Evolutionary conservation across 345 rosid genomes (phyloP).

Genomic region (Melastoma malabathricum): DNA sequence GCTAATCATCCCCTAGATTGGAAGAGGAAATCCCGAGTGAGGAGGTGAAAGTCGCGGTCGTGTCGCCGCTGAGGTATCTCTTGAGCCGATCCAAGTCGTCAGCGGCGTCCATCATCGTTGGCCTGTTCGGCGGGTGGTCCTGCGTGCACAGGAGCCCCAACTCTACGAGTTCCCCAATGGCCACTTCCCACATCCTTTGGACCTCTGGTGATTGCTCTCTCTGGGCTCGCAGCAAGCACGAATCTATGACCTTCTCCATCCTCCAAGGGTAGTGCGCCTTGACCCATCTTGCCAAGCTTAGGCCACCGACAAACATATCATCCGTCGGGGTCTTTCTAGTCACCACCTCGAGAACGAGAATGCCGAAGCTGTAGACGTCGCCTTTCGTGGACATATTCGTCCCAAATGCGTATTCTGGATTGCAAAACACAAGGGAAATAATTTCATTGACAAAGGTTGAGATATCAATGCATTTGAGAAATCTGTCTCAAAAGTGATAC

Average conservation of each 20-base stretch:
- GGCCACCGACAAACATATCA: constrained; percentile 28
- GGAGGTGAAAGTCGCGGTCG: constrained; percentile 34
- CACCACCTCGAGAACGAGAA: constrained; percentile 42
- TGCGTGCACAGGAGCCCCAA: constrained; percentile 48
- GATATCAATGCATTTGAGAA: too few relatives aligned
- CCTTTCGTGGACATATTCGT: constrained; percentile 34
- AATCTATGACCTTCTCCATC: constrained; percentile 27
- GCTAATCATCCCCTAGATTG: constrained; percentile 17
- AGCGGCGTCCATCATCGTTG: constrained; percentile 51
- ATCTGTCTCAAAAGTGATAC: constrained; percentile 11
- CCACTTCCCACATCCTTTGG: constrained; percentile 40
- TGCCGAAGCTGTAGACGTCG: constrained; percentile 50
- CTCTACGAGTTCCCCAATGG: constrained; percentile 29
- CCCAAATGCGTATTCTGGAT: constrained; percentile 42
- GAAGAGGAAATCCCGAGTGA: constrained; percentile 43
- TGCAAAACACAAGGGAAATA: not conserved
- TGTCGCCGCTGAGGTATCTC: constrained; percentile 36
- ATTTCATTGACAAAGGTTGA: too few relatives aligned
- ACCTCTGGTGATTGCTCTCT: constrained; percentile 28
- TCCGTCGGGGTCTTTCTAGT: constrained; percentile 43
- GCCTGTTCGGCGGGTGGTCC: constrained; percentile 37
- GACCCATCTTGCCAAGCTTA: constrained; percentile 41
- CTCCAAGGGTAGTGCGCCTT: constrained; percentile 25
- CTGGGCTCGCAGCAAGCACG: constrained; percentile 25
- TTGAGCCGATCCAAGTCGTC: constrained; percentile 41